Conservation (phyloP, 805 yeast species). For the Starmerella sirachaensis region DNA sequence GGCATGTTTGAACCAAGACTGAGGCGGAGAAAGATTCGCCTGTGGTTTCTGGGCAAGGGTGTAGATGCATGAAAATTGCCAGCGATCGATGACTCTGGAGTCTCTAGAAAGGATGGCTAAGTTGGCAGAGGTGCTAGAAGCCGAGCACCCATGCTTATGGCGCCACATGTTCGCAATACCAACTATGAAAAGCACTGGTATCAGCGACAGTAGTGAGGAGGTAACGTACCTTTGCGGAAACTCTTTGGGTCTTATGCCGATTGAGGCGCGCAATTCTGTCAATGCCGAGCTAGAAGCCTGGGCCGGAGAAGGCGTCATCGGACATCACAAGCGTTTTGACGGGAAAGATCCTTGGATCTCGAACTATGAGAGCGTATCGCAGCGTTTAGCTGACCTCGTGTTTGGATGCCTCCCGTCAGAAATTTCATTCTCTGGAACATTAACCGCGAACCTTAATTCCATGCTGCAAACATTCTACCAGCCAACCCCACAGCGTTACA, state of each 20-base stretch:
- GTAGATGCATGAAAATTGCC: no score
- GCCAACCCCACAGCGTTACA: slow-evolving; percentile 47
- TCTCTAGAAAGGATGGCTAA: not conserved
- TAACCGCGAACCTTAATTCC: slow-evolving; percentile 72
- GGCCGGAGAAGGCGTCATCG: slow-evolving; percentile 68
- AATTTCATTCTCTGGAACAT: slow-evolving; percentile 77
- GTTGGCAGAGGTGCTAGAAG: slow-evolving; percentile 3
- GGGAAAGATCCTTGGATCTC: slow-evolving; percentile 64
- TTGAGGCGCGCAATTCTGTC: slow-evolving; percentile 43
- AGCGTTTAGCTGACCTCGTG: slow-evolving; percentile 57
- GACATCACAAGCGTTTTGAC: slow-evolving; percentile 47
- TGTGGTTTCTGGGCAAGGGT: no score
- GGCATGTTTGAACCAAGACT: no score
- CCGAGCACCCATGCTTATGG: slow-evolving; percentile 12
- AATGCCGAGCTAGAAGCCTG: slow-evolving; percentile 67
- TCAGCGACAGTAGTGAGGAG: slow-evolving; percentile 23
- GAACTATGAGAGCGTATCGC: slow-evolving; percentile 65
- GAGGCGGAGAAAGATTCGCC: no score
- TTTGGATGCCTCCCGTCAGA: slow-evolving; percentile 60
- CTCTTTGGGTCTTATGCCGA: slow-evolving; percentile 87
- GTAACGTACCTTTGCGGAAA: slow-evolving; percentile 76
- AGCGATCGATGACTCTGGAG: not conserved
- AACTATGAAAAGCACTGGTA: slow-evolving; percentile 50
- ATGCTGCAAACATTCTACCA: slow-evolving; percentile 61
- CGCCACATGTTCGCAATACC: slow-evolving; percentile 50